phyloP scores from a whole-genome alignment of 805 yeast species.

The Nakazawaea wyomingensis region DNA sequence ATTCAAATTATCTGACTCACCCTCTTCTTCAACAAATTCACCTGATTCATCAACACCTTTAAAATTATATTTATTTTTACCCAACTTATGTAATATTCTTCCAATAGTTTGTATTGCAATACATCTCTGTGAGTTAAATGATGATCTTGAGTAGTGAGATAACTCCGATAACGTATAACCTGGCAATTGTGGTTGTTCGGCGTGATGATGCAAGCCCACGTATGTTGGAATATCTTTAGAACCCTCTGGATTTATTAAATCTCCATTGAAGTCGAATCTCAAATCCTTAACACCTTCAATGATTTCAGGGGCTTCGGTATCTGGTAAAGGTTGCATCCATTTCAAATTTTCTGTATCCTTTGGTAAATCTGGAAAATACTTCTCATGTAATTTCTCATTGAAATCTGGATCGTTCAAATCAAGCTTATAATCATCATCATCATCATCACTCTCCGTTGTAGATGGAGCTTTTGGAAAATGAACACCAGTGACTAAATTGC shows the following conservation, averaged over 20 bases:
- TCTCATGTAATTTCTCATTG: slow-evolving; percentile 70
- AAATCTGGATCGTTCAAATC: slow-evolving; percentile 78
- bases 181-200: slow-evolving; percentile 82
- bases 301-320: slow-evolving; percentile 26
- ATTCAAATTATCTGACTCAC: slow-evolving; percentile 39
- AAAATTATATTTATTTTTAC: slow-evolving; percentile 46
- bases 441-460: slow-evolving; percentile 21
- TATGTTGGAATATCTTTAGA: slow-evolving; percentile 41
- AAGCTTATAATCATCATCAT: slow-evolving; percentile 28
- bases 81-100: slow-evolving; percentile 76
- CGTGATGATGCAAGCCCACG: slow-evolving; percentile 85
- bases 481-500: slow-evolving; percentile 39
- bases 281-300: slow-evolving; percentile 57
- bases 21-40: slow-evolving; percentile 20
- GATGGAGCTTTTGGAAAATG: slow-evolving; percentile 59
- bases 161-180: slow-evolving; percentile 89
- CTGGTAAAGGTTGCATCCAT: slow-evolving; percentile 82
- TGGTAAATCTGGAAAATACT: slow-evolving; percentile 87
- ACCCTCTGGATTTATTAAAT: slow-evolving; percentile 48
- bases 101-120: slow-evolving; percentile 86
- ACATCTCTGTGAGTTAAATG: slow-evolving; percentile 79
- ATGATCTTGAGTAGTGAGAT: slow-evolving; percentile 72
- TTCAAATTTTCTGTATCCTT: slow-evolving; percentile 73
- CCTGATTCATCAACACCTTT: slow-evolving; percentile 28
- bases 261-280: slow-evolving; percentile 85